Evolutionary conservation across 2,329 filamentous ascomycete species (phyloP).

Genomic region (Neonectria punicea): DNA sequence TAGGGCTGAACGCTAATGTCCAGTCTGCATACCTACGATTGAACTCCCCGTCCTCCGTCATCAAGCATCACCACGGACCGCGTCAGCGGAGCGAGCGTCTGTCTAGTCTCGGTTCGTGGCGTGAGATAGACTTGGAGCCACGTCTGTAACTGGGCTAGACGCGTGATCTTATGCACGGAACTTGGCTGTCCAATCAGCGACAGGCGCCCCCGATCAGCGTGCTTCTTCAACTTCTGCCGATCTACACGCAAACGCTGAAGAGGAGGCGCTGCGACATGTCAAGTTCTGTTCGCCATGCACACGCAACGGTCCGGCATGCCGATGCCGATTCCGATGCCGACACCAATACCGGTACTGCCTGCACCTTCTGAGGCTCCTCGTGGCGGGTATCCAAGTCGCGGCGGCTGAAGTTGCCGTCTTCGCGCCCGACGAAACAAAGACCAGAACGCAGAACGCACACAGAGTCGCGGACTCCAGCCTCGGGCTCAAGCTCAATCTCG

Average conservation of each 20-base stretch:
- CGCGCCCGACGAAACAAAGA: conserved; percentile 10
- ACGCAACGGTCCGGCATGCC: conserved; percentile 41
- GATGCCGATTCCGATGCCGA: conserved; percentile 31
- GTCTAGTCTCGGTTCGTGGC: conserved; percentile 20
- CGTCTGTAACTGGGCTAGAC: conserved; percentile 35
- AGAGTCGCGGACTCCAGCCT: background rate
- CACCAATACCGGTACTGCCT: conserved; percentile 28
- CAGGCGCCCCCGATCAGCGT: conserved; percentile 9
- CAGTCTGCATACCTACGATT: background rate
- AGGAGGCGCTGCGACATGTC: conserved; percentile 37
- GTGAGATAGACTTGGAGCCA: conserved; percentile 28
- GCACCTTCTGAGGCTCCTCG: conserved; percentile 27
- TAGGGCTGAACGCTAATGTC: background rate
- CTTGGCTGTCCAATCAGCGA: conserved; percentile 38
- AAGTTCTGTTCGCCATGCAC: conserved; percentile 41
- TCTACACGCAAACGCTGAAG: conserved; percentile 23
- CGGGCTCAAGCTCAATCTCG: conserved; percentile 3
- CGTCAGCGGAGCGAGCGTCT: background rate
- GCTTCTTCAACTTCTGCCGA: conserved; percentile 31
- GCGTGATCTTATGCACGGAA: conserved; percentile 36
- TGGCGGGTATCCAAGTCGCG: conserved; percentile 26
- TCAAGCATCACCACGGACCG: background rate
- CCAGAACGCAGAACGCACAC: background rate
- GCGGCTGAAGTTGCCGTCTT: conserved; percentile 23
- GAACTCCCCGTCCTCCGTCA: conserved; percentile 1